Percentiles rank a stretch among this genome's conserved stretches.
These are phyloP conservation scores for Cyclotella baltica DNA, from an alignment of 108 stramenopile genomes.

Conservation along the genomic window DNA sequence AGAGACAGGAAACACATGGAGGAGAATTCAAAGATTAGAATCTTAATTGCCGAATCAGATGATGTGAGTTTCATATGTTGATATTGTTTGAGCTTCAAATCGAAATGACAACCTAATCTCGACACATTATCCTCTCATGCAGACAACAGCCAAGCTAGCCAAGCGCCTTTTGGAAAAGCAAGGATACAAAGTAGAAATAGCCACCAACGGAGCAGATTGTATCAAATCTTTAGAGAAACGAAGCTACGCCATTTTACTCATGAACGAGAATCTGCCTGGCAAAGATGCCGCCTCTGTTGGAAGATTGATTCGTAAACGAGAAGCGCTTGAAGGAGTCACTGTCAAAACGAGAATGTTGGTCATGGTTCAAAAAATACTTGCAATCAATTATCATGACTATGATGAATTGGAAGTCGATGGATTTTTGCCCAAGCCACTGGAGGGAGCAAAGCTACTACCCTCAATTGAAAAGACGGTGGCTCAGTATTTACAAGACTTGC, in stretches of 20 bases:
- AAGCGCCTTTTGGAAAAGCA: slow-evolving; percentile 53
- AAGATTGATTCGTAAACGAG: slow-evolving; percentile 42
- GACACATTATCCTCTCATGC: background rate
- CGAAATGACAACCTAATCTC: too few species aligned
- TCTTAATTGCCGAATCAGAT: slow-evolving; percentile 45
- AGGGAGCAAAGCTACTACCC: slow-evolving; percentile 43
- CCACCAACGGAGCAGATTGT: slow-evolving; percentile 46
- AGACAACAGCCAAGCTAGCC: slow-evolving; percentile 50
- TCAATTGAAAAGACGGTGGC: slow-evolving; percentile 35
- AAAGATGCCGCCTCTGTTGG: slow-evolving; percentile 49
- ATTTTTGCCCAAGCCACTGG: slow-evolving; percentile 52
- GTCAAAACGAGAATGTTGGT: slow-evolving; percentile 50
- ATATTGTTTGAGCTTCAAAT: too few species aligned
- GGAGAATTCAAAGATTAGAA: slow-evolving; percentile 47
- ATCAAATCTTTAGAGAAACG: slow-evolving; percentile 38
- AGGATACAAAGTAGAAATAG: slow-evolving; percentile 58
- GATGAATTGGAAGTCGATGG: slow-evolving; percentile 42
- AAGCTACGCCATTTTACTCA: slow-evolving; percentile 37
- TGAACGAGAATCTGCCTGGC: slow-evolving; percentile 45
- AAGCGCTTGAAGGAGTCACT: slow-evolving; percentile 28
- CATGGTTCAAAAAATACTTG: slow-evolving; percentile 44
- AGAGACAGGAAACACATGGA: slow-evolving; percentile 40
- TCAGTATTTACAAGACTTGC: slow-evolving; percentile 36
- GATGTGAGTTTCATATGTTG: slow-evolving; percentile 54
- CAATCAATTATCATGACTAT: slow-evolving; percentile 40